A percentile compares a stretch with the other conserved stretches of the same genome.
Evolutionary conservation across 2,329 filamentous ascomycete genomes (phyloP).

Genomic region (Aspergillus bombycis): DNA sequence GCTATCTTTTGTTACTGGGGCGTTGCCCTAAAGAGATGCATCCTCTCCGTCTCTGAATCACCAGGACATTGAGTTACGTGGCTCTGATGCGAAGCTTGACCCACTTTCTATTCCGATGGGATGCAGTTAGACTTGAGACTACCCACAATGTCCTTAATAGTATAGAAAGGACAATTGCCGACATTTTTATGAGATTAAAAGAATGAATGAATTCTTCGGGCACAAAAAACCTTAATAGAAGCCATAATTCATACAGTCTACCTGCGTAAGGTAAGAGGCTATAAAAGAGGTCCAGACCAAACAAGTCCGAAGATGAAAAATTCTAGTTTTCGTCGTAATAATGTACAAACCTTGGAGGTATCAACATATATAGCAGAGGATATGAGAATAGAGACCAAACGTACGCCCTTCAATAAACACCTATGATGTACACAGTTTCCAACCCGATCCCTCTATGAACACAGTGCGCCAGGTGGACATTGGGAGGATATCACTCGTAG

Average conservation of each 20-base stretch:
- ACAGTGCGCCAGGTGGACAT: background rate
- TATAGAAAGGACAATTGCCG: slow-evolving; percentile 1
- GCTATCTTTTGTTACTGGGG: background rate
- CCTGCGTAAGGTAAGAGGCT: background rate
- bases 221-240: background rate
- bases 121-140: slow-evolving; percentile 1
- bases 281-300: background rate
- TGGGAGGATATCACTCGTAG: background rate
- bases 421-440: background rate
- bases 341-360: background rate
- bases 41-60: background rate
- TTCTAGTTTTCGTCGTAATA: background rate
- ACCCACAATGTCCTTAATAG: background rate
- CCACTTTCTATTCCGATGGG: background rate
- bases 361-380: background rate
- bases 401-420: background rate
- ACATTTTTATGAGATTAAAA: slow-evolving; percentile 6
- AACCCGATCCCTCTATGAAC: background rate
- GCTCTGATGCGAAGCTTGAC: background rate
- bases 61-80: background rate
- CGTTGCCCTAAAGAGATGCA: background rate
- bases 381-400: slow-evolving; percentile 1
- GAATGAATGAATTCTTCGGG: background rate
- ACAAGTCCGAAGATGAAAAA: background rate
- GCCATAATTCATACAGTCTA: background rate